These are phyloP conservation scores for Epichloe gansuensis DNA, from an alignment of 2,329 filamentous ascomycete species.

Conservation along the genomic window DNA sequence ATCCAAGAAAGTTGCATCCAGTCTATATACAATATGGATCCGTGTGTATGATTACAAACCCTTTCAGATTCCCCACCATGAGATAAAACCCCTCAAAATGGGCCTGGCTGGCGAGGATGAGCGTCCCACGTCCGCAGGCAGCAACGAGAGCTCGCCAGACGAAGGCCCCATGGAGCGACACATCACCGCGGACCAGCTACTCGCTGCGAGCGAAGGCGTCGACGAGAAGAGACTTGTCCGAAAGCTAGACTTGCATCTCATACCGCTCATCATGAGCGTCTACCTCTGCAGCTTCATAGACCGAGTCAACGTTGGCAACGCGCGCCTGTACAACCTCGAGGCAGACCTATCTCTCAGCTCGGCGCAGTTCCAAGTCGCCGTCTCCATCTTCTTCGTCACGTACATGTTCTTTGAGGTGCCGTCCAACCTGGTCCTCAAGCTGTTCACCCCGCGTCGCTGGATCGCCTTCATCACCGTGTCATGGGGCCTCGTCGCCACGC, in stretches of 20 bases:
- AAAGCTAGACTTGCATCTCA: slow-evolving; percentile 51
- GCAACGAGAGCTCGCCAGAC: neutral
- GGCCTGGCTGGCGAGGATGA: neutral
- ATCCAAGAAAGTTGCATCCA: too few species aligned
- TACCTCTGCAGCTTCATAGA: slow-evolving; percentile 71
- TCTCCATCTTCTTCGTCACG: slow-evolving; percentile 57
- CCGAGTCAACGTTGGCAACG: slow-evolving; percentile 63
- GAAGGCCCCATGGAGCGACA: neutral
- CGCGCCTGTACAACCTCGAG: slow-evolving; percentile 53
- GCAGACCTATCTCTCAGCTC: slow-evolving; percentile 46
- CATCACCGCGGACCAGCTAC: slow-evolving; percentile 10
- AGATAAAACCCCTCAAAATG: neutral
- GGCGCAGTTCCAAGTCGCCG: slow-evolving; percentile 56
- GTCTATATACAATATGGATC: too few species aligned
- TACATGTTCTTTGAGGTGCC: slow-evolving; percentile 52
- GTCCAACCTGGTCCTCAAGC: slow-evolving; percentile 52
- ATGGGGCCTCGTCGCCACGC: slow-evolving; percentile 59
- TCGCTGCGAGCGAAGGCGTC: slow-evolving; percentile 6
- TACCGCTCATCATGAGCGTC: slow-evolving; percentile 55
- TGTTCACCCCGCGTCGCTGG: slow-evolving; percentile 49
- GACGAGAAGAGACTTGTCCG: slow-evolving; percentile 46
- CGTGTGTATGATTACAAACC: neutral
- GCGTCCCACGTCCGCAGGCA: neutral
- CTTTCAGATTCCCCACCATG: neutral
- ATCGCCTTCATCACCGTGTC: slow-evolving; percentile 50